A percentile compares a stretch with the other conserved stretches of the same genome.
Evolutionary conservation across 176 grass and related monocot genomes (phyloP).

Genomic region (Bothriochloa decipiens): DNA sequence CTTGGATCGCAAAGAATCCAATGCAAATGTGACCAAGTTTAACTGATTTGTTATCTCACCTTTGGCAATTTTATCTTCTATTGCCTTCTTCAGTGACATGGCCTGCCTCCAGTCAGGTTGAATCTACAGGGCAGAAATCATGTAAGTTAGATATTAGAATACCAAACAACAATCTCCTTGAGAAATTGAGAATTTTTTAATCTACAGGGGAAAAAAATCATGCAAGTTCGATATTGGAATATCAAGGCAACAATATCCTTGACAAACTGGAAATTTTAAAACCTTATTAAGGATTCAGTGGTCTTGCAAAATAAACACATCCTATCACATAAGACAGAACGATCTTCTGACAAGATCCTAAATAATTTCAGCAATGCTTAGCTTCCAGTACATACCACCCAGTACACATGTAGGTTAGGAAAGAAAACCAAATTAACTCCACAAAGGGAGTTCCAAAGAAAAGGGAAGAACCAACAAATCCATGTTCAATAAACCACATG

Average conservation of each 20-base stretch:
- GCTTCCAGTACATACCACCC: background rate
- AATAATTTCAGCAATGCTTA: background rate
- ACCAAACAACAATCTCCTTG: background rate
- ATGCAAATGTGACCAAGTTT: background rate
- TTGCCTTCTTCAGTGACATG: slow-evolving; percentile 73
- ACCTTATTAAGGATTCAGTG: background rate
- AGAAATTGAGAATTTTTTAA: slow-evolving; percentile 21
- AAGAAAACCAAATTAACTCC: slow-evolving; percentile 18
- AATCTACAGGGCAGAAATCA: slow-evolving; percentile 57
- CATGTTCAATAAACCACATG: background rate
- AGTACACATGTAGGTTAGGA: slow-evolving; percentile 29
- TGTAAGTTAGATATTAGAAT: background rate
- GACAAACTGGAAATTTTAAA: background rate
- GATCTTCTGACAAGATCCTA: background rate
- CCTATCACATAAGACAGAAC: background rate
- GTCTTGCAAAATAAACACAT: background rate
- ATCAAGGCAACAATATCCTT: background rate
- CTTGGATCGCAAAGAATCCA: background rate
- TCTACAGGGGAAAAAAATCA: slow-evolving; percentile 49
- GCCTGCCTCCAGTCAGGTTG: slow-evolving; percentile 94
- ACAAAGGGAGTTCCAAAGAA: background rate
- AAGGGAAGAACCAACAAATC: background rate
- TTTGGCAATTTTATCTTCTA: slow-evolving; percentile 96
- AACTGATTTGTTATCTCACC: slow-evolving; percentile 39
- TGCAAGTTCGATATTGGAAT: background rate